Base-by-base conservation (phyloP, 495 filamentous ascomycete species). In the Neurospora sp. region DNA sequence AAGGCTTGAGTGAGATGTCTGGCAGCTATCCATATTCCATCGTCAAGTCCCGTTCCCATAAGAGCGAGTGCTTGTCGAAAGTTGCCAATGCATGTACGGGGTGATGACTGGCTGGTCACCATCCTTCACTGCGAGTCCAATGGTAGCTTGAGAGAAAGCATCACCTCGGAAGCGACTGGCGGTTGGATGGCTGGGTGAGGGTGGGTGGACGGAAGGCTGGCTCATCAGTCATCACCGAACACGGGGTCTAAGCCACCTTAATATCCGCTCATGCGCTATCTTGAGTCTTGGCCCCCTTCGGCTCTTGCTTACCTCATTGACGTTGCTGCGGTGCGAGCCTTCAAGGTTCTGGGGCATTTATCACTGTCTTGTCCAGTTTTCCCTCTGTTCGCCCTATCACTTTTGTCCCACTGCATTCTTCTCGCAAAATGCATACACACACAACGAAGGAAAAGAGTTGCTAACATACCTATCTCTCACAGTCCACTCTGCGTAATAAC, bases 401-500 rank as follows among this genome's bases (percentile, higher is more conserved):
- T 14, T 22, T 59, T 2, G 1, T 11, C 48, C 48, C 48, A 59
- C 48, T 14, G 6, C 20, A 59, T 59, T 53, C 10, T 61, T 65
- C 31, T 65, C 8, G 20, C 2, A 73, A 46, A 74, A 70, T 75
- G 53, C 20, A 12, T 12, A 18, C 2, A 7, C 53, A 8, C 5
- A 61, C 12, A 16, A 61, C 27, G 53, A 35, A 14, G 53, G 22
- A 61, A 35, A 71, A 69, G 16, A 11, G 1, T 39, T 35, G 69
- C 22, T 48, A 40, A 68, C 42, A 41, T 61, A 53, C 44, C 27
- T 39, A 10, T 39, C 6, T 3, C 20, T 42, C 71, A 22, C 71
- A 80, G 78, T 5, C 72, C 75, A 38, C 69, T 80, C 14, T 61
- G 68, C 44, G 39, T 80, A 2, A 41, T 68, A 68, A 80, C 74